Evolutionary conservation across 495 filamentous ascomycete genomes (phyloP).

Genomic region (Penicillium egyptiacum): DNA sequence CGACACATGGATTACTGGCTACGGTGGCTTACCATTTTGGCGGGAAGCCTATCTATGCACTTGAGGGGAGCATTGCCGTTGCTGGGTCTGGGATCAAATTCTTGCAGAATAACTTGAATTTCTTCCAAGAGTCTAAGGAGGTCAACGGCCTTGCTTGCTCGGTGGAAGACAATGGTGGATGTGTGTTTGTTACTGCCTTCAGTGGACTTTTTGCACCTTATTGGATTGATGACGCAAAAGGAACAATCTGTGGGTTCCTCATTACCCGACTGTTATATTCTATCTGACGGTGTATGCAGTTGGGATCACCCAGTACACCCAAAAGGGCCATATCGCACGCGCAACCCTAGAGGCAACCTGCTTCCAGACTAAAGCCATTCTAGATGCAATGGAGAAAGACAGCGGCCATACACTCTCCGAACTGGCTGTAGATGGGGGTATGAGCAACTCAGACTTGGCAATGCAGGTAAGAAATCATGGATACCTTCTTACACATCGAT

Average conservation of each 20-base stretch:
- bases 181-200: conserved; percentile 94
- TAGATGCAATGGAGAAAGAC: conserved; percentile 93
- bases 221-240: conserved; percentile 96
- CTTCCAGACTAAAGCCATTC: conserved; percentile 92
- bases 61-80: conserved; percentile 94
- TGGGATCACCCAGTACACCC: conserved; percentile 89
- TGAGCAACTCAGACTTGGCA: conserved; percentile 87
- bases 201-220: conserved; percentile 95
- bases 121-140: conserved; percentile 70
- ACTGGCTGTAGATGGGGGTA: conserved; percentile 89
- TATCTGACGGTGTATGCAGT: conserved; percentile 42
- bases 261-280: background rate
- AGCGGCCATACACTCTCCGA: conserved; percentile 74
- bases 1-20: conserved; percentile 82
- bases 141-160: conserved; percentile 78
- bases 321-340: conserved; percentile 87
- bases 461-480: conserved; percentile 63
- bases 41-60: conserved; percentile 76
- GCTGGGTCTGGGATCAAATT: conserved; percentile 89
- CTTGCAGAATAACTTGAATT: conserved; percentile 80
- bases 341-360: conserved; percentile 94
- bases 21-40: conserved; percentile 81
- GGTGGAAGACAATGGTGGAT: conserved; percentile 84
- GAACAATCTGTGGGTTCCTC: conserved; percentile 70
- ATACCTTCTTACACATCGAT: background rate